These are phyloP conservation scores for Lactarius tabidus DNA, from an alignment of 768 basidiomycete species.

Conservation along the genomic window DNA sequence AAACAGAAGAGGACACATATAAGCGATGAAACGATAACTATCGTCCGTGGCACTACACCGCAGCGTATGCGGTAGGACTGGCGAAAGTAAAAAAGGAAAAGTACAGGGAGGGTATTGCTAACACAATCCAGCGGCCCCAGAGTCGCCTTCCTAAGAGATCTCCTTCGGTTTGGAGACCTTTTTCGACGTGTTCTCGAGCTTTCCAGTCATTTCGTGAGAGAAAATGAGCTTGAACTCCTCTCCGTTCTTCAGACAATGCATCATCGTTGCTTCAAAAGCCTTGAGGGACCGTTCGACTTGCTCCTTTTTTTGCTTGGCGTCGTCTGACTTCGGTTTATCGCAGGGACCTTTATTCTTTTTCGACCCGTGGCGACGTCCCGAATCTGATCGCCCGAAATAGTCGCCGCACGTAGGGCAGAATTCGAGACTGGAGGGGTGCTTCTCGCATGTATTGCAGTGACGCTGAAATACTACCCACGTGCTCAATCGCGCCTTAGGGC, in stretches of 20 bases:
- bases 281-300: neutral
- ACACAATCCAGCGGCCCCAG: neutral
- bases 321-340: neutral
- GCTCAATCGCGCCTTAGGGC: neutral
- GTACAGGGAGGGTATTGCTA: neutral
- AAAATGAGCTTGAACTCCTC: neutral
- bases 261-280: neutral
- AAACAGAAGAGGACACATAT: neutral
- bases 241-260: neutral
- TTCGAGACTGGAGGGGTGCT: too few relatives aligned
- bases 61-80: neutral
- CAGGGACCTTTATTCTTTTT: neutral
- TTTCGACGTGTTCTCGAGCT: neutral
- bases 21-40: neutral
- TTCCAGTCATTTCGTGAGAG: neutral
- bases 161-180: neutral
- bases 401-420: too few relatives aligned
- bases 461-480: neutral
- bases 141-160: neutral
- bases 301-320: neutral
- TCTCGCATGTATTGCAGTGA: too few relatives aligned
- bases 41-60: neutral
- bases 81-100: neutral
- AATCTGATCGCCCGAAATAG: too few relatives aligned
- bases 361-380: too few relatives aligned